phyloP scores from a whole-genome alignment of 805 yeast species.

The Candida sphagnicola region DNA sequence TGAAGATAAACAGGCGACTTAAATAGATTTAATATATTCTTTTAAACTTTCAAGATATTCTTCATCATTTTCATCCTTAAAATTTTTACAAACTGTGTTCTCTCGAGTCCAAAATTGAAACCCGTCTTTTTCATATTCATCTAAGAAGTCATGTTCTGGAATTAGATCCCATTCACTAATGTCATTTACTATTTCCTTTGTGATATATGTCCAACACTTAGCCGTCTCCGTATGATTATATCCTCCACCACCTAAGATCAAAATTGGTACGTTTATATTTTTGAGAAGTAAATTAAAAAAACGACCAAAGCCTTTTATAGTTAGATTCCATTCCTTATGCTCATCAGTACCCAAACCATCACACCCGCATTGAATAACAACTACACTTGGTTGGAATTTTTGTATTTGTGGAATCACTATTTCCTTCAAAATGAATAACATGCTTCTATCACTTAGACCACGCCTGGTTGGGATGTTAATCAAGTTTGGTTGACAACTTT shows the following conservation, averaged over 20 bases:
- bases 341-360: slow-evolving; percentile 71
- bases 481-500: slow-evolving; percentile 32
- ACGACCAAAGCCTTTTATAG: slow-evolving; percentile 45
- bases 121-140: slow-evolving; percentile 40
- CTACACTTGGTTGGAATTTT: slow-evolving; percentile 42
- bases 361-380: slow-evolving; percentile 68
- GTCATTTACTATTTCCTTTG: slow-evolving; percentile 19
- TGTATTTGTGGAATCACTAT: slow-evolving; percentile 42
- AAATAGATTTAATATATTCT: slow-evolving; percentile 9
- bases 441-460: slow-evolving; percentile 49
- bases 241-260: slow-evolving; percentile 76
- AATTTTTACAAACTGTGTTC: slow-evolving; percentile 17
- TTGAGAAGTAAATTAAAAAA: slow-evolving; percentile 26
- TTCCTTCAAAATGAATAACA: slow-evolving; percentile 33
- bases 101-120: slow-evolving; percentile 47
- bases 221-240: slow-evolving; percentile 61
- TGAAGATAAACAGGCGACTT: slow-evolving; percentile 4
- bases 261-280: slow-evolving; percentile 27
- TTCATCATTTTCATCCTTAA: slow-evolving; percentile 28
- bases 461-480: slow-evolving; percentile 53
- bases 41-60: slow-evolving; percentile 23
- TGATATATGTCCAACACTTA: slow-evolving; percentile 53
- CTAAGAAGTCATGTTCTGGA: slow-evolving; percentile 48
- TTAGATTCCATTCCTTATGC: slow-evolving; percentile 65
- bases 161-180: slow-evolving; percentile 39